phyloP scores from a whole-genome alignment of 495 filamentous ascomycete genomes.

The Aspergillus baeticus region DNA sequence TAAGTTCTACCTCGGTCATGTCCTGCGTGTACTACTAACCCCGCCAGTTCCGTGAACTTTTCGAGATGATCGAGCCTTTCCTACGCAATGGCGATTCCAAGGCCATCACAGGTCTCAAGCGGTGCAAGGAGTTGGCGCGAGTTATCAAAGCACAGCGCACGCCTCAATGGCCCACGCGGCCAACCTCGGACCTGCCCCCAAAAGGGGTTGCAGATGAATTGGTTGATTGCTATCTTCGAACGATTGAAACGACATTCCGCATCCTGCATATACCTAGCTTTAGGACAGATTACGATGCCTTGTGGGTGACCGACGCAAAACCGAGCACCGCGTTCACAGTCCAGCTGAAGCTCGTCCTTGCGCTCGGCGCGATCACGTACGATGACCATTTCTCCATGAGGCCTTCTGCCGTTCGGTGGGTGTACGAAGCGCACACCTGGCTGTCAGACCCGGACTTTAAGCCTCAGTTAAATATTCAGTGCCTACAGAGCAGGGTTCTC shows the following conservation, averaged over 20 bases:
- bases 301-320: slow-evolving; percentile 26
- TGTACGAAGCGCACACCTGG: slow-evolving; percentile 55
- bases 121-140: slow-evolving; percentile 47
- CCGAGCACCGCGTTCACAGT: slow-evolving; percentile 32
- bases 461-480: slow-evolving; percentile 39
- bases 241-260: slow-evolving; percentile 48
- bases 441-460: slow-evolving; percentile 51
- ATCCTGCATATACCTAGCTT: slow-evolving; percentile 61
- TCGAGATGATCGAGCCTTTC: slow-evolving; percentile 39
- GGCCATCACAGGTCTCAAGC: slow-evolving; percentile 28
- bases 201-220: slow-evolving; percentile 44
- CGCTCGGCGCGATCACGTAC: slow-evolving; percentile 45
- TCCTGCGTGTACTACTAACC: not conserved
- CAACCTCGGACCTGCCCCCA: slow-evolving; percentile 37
- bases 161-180: slow-evolving; percentile 41
- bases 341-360: slow-evolving; percentile 51
- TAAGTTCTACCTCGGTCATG: slow-evolving; percentile 21
- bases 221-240: slow-evolving; percentile 39
- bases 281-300: slow-evolving; percentile 34
- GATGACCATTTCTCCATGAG: slow-evolving; percentile 36
- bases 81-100: slow-evolving; percentile 41
- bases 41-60: slow-evolving; percentile 37
- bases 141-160: slow-evolving; percentile 44
- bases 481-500: slow-evolving; percentile 51
- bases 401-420: slow-evolving; percentile 42